Evolutionary conservation across 2,329 filamentous ascomycete species (phyloP), one percentile per base, ranked within the genome.

Genomic region (Pyrenochaeta sp.): DNA sequence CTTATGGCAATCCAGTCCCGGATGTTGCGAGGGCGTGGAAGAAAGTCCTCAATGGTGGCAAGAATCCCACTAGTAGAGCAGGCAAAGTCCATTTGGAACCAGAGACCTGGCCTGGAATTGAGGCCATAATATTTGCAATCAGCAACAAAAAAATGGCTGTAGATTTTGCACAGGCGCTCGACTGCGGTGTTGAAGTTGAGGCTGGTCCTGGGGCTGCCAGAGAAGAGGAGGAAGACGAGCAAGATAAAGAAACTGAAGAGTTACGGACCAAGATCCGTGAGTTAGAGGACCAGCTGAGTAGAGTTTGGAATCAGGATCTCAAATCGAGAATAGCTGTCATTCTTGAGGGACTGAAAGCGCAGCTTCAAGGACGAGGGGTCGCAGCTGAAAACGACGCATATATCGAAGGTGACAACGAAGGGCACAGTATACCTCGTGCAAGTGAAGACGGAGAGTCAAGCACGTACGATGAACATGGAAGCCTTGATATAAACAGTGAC

Each of bases 51-150:
- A 30, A 55, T 50, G 57, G 59, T 5, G 22, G 5, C 5, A 15
- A 44, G 36, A 19, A 2, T 8, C 24, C 39, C 37, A 50, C 78
- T 79, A 46, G 56, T 47, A 60, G 70, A 62, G 68, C 69, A 57
- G 40, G 60, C 49, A 66, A 68, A 56, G 25, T 70, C 9, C 22
- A 2, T 8, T 45, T 22, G 54, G 60, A 5, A 4, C 12, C 63
- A 46, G 68, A 82, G 66, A 58, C 54, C 5, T 83, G 84, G 83
- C 65, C 75, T 2, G 70, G 76, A 0, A 68, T 88, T 45, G 77
- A 84, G 43, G 81, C 87, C 8, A 74, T 89, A 3, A 77, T 86
- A 0, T 89, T 90, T 69, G 86, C 86, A 0, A 85, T 89, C 62
- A 80, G 81, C 10, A 83, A 86, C 56, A 61, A 67, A 0, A 79